A percentile compares a stretch with the other conserved stretches of the same genome.
phyloP scores from a whole-genome alignment of 495 filamentous ascomycete species.

The Sporormia fimetaria region DNA sequence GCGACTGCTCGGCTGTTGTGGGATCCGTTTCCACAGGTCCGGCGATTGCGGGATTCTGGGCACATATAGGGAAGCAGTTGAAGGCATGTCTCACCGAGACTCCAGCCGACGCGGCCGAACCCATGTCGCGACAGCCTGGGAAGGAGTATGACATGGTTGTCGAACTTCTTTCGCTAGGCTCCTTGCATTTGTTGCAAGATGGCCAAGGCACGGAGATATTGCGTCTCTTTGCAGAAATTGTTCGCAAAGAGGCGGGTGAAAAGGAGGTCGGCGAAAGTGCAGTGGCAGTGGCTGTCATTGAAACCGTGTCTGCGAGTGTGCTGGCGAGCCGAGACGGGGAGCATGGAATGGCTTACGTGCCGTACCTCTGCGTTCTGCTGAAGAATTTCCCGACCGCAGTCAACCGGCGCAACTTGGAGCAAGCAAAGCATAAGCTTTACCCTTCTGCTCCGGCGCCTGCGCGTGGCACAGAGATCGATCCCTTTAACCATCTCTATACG shows the following conservation, averaged over 20 bases:
- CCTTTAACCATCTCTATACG: slow-evolving; percentile 50
- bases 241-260: slow-evolving; percentile 57
- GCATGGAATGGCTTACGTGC: slow-evolving; percentile 11
- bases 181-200: not conserved
- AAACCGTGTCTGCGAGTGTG: slow-evolving; percentile 54
- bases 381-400: slow-evolving; percentile 23
- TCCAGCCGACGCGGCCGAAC: slow-evolving; percentile 8
- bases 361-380: slow-evolving; percentile 25
- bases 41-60: slow-evolving; percentile 15
- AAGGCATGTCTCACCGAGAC: slow-evolving; percentile 12
- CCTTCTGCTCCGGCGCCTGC: slow-evolving; percentile 36
- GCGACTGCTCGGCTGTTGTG: slow-evolving; percentile 12
- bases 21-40: not conserved
- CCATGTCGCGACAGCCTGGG: slow-evolving; percentile 14
- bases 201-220: slow-evolving; percentile 37
- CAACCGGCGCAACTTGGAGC: slow-evolving; percentile 44
- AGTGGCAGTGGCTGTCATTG: slow-evolving; percentile 50
- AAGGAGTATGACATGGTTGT: slow-evolving; percentile 21
- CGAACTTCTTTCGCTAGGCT: slow-evolving; percentile 19
- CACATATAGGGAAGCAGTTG: slow-evolving; percentile 3
- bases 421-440: slow-evolving; percentile 48
- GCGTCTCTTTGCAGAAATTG: slow-evolving; percentile 43
- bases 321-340: slow-evolving; percentile 10
- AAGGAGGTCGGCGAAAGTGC: slow-evolving; percentile 56
- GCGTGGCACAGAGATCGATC: slow-evolving; percentile 41